Evolutionary conservation across 768 basidiomycete species (phyloP).

Genomic region (Chalciporus chontae): DNA sequence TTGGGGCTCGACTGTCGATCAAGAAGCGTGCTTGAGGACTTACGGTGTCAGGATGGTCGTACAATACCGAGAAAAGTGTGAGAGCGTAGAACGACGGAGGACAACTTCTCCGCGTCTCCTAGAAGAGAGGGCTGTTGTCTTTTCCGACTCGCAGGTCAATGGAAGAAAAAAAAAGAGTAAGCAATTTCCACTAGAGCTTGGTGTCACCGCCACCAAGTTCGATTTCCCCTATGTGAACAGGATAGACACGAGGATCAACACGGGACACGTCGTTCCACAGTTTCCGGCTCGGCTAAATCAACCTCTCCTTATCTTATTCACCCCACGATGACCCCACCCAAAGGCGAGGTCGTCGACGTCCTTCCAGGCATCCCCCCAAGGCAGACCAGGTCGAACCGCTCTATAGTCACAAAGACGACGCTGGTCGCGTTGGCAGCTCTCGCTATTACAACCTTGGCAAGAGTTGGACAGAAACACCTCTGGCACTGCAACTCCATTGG

Average conservation of each 20-base stretch:
- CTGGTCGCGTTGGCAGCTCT: constrained; percentile 18
- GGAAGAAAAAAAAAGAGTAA: too few species aligned
- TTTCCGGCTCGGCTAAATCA: not conserved
- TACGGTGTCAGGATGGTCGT: too few species aligned
- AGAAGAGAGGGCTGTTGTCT: too few species aligned
- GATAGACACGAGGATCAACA: not conserved
- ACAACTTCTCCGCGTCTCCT: too few species aligned
- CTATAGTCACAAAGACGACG: constrained; percentile 4
- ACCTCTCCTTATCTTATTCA: not conserved
- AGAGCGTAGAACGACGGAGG: too few species aligned
- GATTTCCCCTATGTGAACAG: too few species aligned
- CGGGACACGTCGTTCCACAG: not conserved
- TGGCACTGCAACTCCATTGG: constrained; percentile 2
- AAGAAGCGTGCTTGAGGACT: too few species aligned
- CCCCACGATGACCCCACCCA: constrained; percentile 13
- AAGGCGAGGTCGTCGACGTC: constrained; percentile 5
- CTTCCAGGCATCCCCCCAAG: constrained; percentile 13
- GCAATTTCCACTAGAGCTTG: too few species aligned
- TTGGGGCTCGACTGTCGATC: not conserved
- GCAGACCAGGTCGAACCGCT: not conserved
- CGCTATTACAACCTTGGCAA: constrained; percentile 12
- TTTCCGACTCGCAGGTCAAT: too few species aligned
- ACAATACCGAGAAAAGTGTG: too few species aligned
- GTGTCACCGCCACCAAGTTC: too few species aligned
- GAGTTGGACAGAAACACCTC: not conserved